phyloP scores from a whole-genome alignment of 1,284 basidiomycete species.

The Melampsora larici-populina region DNA sequence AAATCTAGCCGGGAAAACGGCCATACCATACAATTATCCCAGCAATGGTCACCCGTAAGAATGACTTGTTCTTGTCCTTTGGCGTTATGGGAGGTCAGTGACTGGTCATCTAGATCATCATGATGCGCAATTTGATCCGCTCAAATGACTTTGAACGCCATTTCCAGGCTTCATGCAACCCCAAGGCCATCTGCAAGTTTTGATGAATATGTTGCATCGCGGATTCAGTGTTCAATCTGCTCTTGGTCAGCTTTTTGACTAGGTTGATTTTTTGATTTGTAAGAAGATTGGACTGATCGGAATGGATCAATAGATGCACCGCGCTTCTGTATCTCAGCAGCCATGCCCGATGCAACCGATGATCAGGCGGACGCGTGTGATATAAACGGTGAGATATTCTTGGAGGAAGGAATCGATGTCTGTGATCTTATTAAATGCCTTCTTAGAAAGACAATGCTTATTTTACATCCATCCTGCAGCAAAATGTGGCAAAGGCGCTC shows the following conservation, averaged over 20 bases:
- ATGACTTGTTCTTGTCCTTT: constrained; percentile 80
- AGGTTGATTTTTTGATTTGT: constrained; percentile 53
- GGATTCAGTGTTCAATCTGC: constrained; percentile 5
- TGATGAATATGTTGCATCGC: constrained; percentile 57
- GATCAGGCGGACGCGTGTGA: constrained; percentile 52
- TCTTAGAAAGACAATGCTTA: not conserved
- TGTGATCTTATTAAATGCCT: constrained; percentile 46
- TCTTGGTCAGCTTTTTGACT: constrained; percentile 40
- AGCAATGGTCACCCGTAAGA: constrained; percentile 74
- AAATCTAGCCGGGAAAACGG: constrained; percentile 68
- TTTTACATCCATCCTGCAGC: constrained; percentile 1
- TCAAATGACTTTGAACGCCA: not conserved
- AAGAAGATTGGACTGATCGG: constrained; percentile 56
- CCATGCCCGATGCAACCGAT: constrained; percentile 65
- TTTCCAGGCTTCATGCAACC: constrained; percentile 80
- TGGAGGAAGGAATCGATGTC: constrained; percentile 79
- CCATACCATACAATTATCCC: constrained; percentile 97
- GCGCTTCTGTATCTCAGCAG: constrained; percentile 85
- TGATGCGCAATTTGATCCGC: not conserved
- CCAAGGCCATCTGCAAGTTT: constrained; percentile 84
- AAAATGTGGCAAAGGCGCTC: constrained; percentile 49
- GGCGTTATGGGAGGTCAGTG: constrained; percentile 75
- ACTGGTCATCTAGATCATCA: constrained; percentile 11
- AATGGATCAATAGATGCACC: constrained; percentile 87
- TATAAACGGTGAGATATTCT: constrained; percentile 75